Conservation (phyloP, 2,329 filamentous ascomycete genomes). For the Fusarium goolgardi region DNA sequence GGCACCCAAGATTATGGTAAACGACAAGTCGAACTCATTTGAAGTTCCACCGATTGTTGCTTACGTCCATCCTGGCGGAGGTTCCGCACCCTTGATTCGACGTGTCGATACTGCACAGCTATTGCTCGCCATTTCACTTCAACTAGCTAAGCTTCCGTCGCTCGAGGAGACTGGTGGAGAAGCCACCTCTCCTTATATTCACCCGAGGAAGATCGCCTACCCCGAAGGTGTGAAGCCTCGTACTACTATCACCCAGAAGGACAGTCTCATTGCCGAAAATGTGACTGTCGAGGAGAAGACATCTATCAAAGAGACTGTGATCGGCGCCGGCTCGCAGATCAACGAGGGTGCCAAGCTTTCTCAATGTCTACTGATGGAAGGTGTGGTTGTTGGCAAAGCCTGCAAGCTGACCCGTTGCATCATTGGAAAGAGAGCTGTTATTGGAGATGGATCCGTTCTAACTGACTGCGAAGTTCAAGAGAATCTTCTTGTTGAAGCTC, state of each 20-base stretch:
- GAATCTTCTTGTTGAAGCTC: conserved; percentile 85
- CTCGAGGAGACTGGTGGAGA: conserved; percentile 71
- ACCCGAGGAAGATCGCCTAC: conserved; percentile 82
- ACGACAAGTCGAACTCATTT: conserved; percentile 24
- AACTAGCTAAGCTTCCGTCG: conserved; percentile 85
- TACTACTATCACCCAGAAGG: conserved; percentile 83
- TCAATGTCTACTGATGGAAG: conserved; percentile 94
- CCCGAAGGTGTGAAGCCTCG: conserved; percentile 82
- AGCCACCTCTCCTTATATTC: conserved; percentile 77
- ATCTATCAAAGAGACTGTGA: conserved; percentile 91
- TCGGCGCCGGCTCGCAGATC: conserved; percentile 89
- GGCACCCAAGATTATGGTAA: conserved; percentile 14
- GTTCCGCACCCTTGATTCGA: conserved; percentile 74
- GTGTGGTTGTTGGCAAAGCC: conserved; percentile 83
- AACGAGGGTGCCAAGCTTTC: conserved; percentile 85
- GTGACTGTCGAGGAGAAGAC: conserved; percentile 89
- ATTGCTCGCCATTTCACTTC: conserved; percentile 83
- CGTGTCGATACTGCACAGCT: conserved; percentile 89
- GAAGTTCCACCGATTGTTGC: conserved; percentile 79
- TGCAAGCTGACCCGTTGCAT: conserved; percentile 90
- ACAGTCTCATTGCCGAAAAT: conserved; percentile 88
- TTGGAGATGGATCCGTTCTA: conserved; percentile 84
- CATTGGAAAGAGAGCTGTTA: conserved; percentile 80
- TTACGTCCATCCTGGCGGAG: conserved; percentile 76
- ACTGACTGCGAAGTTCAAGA: conserved; percentile 95